phyloP scores from a whole-genome alignment of 768 basidiomycete species.

The Russula ochroleuca region DNA sequence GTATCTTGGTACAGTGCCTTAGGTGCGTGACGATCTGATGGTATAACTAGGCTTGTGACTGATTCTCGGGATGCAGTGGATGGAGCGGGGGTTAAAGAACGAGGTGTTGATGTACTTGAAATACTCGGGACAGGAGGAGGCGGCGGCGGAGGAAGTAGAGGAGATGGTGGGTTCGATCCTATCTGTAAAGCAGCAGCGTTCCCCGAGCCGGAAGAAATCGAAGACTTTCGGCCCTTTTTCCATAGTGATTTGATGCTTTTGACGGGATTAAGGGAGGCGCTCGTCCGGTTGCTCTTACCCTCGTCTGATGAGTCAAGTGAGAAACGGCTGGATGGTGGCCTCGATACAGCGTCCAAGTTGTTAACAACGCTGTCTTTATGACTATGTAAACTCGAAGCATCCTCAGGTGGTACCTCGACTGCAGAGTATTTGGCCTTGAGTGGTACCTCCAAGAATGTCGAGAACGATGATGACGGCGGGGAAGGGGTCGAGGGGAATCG shows the following conservation, averaged over 20 bases:
- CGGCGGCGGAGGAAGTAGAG: constrained; percentile 7
- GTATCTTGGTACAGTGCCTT: background rate
- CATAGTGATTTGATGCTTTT: constrained; percentile 72
- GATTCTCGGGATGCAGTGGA: constrained; percentile 19
- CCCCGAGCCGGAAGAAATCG: constrained; percentile 36
- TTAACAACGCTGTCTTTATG: constrained; percentile 7
- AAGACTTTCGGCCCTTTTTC: constrained; percentile 63
- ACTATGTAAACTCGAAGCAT: background rate
- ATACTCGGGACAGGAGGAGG: constrained; percentile 14
- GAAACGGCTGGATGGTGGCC: constrained; percentile 49
- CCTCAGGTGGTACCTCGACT: constrained; percentile 14
- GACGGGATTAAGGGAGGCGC: constrained; percentile 62
- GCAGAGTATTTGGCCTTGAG: constrained; percentile 11
- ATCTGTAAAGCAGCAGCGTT: constrained; percentile 9
- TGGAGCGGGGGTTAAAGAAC: background rate
- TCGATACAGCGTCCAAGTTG: constrained; percentile 19
- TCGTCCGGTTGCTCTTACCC: constrained; percentile 33
- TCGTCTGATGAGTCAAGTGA: constrained; percentile 65
- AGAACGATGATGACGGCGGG: constrained; percentile 3
- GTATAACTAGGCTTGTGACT: constrained; percentile 13
- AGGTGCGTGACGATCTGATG: constrained; percentile 7
- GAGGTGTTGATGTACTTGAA: constrained; percentile 12
- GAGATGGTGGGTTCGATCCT: constrained; percentile 1
- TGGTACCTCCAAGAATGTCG: constrained; percentile 3
- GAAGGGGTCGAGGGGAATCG: constrained; percentile 51